Evolutionary conservation across 257 asterid species (phyloP).

Genomic region (Solanum corneliomulleri): DNA sequence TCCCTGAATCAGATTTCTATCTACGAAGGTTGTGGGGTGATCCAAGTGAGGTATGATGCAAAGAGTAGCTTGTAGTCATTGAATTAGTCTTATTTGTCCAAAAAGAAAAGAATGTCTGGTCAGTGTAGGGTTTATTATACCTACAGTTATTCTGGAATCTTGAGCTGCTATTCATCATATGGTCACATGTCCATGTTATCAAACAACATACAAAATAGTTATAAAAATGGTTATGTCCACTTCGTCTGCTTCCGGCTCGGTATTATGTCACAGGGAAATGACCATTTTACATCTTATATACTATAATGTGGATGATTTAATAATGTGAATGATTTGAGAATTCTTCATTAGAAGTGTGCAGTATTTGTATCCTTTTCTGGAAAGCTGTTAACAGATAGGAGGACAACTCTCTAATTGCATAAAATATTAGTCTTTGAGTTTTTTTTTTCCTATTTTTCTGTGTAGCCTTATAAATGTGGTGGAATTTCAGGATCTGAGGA

Average conservation of each 20-base stretch:
- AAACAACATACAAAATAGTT: not conserved
- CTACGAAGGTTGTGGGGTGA: conserved; percentile 98
- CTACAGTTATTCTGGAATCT: not conserved
- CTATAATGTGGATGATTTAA: not conserved
- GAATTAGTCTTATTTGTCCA: not conserved
- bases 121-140: not conserved
- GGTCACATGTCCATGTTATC: not conserved
- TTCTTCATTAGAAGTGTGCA: not conserved
- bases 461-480: not conserved
- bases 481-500: conserved; percentile 74
- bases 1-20: conserved; percentile 79
- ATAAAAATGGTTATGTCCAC: not conserved
- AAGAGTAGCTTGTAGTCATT: not conserved
- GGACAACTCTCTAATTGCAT: not conserved
- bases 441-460: not conserved
- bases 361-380: not conserved
- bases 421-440: not conserved
- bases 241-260: not conserved
- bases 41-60: conserved; percentile 66
- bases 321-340: not conserved
- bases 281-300: not conserved
- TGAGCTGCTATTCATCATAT: not conserved
- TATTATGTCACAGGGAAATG: not conserved
- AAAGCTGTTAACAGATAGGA: not conserved
- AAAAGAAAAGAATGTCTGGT: not conserved